Percentiles rank a stretch among this genome's conserved stretches.
phyloP scores from a whole-genome alignment of 768 basidiomycete genomes.

The Pleurotus djamor region DNA sequence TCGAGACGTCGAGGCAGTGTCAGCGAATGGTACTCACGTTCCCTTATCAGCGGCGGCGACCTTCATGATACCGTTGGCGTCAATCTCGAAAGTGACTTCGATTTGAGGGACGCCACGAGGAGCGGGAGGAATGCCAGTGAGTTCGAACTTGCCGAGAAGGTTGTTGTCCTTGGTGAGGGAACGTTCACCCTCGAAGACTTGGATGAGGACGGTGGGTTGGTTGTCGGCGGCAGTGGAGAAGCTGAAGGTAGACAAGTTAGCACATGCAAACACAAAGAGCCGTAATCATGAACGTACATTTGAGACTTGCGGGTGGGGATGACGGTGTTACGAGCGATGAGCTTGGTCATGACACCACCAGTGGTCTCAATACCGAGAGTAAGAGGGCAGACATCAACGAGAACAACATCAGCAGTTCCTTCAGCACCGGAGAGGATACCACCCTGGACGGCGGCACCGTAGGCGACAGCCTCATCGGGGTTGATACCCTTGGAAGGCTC shows the following conservation, averaged over 20 bases:
- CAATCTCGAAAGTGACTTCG: slow-evolving; percentile 95
- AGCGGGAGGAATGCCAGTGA: slow-evolving; percentile 89
- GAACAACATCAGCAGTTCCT: slow-evolving; percentile 85
- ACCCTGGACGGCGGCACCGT: slow-evolving; percentile 98
- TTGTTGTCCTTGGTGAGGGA: slow-evolving; percentile 98
- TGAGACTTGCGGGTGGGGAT: slow-evolving; percentile 98
- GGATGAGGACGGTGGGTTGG: slow-evolving; percentile 94
- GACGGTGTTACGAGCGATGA: slow-evolving; percentile 97
- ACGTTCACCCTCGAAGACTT: slow-evolving; percentile 98
- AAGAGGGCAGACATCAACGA: slow-evolving; percentile 95
- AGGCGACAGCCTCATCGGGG: slow-evolving; percentile 98
- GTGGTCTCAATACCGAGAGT: slow-evolving; percentile 99
- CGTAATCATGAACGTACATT: slow-evolving; percentile 54
- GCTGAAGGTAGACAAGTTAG: slow-evolving; percentile 25
- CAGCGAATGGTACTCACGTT: slow-evolving; percentile 50
- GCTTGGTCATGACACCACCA: slow-evolving; percentile 96
- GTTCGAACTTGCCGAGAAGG: slow-evolving; percentile 95
- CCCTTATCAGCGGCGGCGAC: slow-evolving; percentile 93
- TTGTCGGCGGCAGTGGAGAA: slow-evolving; percentile 88
- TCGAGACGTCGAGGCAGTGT: background rate
- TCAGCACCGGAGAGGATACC: slow-evolving; percentile 96
- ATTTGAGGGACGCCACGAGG: slow-evolving; percentile 98
- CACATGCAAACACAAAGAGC: background rate
- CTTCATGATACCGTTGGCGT: slow-evolving; percentile 95
- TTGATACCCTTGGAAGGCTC: slow-evolving; percentile 99